Base-by-base conservation (phyloP, 2,329 filamentous ascomycete species). In the Xylariaceae sp. region DNA sequence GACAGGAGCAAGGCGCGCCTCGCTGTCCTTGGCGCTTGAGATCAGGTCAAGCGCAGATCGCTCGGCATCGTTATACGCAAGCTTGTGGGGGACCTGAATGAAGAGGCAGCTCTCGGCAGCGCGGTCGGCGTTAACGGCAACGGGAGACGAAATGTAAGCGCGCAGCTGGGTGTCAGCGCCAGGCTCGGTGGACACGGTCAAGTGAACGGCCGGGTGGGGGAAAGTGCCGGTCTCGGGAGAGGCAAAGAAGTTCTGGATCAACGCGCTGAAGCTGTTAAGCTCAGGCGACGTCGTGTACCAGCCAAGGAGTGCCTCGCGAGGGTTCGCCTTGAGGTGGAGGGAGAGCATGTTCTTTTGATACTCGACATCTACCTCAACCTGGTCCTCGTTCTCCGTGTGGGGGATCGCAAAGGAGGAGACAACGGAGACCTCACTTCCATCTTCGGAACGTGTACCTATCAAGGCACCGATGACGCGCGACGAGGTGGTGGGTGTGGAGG, bases 341-440 rank as follows among this genome's bases (percentile, higher is more conserved):
- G 90, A 88, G 60, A 97, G 87, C 94, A 99, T 99, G 77, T 93
- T 92, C 85, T 97, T 97, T 80, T 99, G 94, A 78, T 97, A 99
- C 78, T 99, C 94, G 83, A 99, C 96, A 75, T 99, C 94, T 66
- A 99, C 94, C 78, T 99, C 94, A 71, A 99, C 94, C 78, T 99
- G 94, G 77, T 99, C 94, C 74, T 92, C 89, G 69, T 93, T 96
- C 80, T 99, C 94, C 68, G 93, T 97, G 81, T 99, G 94, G 67
- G 93, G 92, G 72, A 99, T 96, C 68, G 94, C 94, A 75, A 99
- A 99, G 80, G 91, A 93, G 73, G 91, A 95, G 73, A 91, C 88
- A 72, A 99, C 94, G 77, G 96, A 92, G 72, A 96, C 90, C 76
- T 97, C 93, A 73, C 89, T 91, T 76, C 93, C 94, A 82, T 99